Evolutionary conservation across 139 green algal genomes (phyloP), one percentile per base, ranked within the genome.

Genomic region (Volvox africanus): DNA sequence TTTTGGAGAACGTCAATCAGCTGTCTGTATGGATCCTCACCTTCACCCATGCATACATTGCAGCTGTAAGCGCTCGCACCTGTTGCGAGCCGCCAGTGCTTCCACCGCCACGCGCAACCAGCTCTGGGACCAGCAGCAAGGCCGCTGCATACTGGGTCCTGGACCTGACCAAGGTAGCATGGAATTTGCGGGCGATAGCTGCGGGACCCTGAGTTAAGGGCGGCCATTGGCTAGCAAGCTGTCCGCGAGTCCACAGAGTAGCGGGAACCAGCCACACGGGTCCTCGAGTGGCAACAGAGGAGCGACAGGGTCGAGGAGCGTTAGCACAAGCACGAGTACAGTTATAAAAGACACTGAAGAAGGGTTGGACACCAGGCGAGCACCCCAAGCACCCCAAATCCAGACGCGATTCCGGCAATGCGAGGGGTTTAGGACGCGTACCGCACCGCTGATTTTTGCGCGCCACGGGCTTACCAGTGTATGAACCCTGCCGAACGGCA

Each of bases 51-150:
- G n/a, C n/a, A n/a, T n/a, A n/a, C n/a, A n/a, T n/a, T n/a, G n/a
- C n/a, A n/a, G n/a, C n/a, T n/a, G n/a, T n/a, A n/a, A n/a, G n/a
- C n/a, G n/a, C n/a, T n/a, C n/a, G 22, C 17, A 79, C 71, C 71
- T 79, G 71, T 11, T 30, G 71, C 1, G 71, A 79, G 36, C 78
- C 78, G 20, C 37, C 78, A 61, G 18, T 26, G 36, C 78, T 44
- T 35, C 37, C 55, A 21, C 30, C 61, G 9, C 81, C 30, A 30
- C n/a, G 14, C 20, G 5, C n/a, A n/a, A 11, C 61, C 11, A 13
- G 81, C 30, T 88, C 82, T 32, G 82, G 82, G 44, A 79, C 82
- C 82, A 88, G 65, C 62, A 79, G 21, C 82, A 88, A 32, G 28
- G 32, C 82, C 22, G 62, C 33, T 24, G 21, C 62, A 30, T 30